These are phyloP conservation scores for Pseudocercospora fijiensis DNA, from an alignment of 2,329 filamentous ascomycete species.

Conservation along the genomic window DNA sequence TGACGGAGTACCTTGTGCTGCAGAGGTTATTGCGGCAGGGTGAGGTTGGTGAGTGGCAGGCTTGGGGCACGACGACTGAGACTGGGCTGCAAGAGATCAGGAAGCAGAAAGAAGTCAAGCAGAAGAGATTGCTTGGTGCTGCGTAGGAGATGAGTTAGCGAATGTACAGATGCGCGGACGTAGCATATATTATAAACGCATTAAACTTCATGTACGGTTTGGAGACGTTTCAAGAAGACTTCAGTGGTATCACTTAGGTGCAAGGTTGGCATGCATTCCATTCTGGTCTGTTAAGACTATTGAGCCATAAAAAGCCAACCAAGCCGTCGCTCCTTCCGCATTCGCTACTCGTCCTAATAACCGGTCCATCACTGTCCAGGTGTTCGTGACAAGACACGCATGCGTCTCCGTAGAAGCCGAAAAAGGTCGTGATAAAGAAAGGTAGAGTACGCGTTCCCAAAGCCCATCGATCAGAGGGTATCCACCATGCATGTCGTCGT, in stretches of 20 bases:
- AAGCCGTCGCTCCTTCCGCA: conserved; percentile 6
- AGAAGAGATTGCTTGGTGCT: conserved; percentile 15
- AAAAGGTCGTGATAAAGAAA: conserved; percentile 9
- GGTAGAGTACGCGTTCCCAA: neutral
- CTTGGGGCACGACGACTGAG: conserved; percentile 52
- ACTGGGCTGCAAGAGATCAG: conserved; percentile 43
- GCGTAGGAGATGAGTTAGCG: neutral
- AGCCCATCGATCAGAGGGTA: conserved; percentile 19
- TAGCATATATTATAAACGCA: neutral
- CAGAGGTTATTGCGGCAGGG: conserved; percentile 46
- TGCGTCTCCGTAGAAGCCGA: conserved; percentile 5
- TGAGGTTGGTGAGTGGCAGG: conserved; percentile 47
- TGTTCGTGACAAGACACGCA: neutral
- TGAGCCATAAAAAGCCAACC: conserved; percentile 3
- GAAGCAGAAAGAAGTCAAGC: conserved; percentile 24
- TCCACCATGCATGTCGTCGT: conserved; percentile 19
- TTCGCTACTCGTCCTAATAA: neutral
- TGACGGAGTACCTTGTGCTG: conserved; percentile 53
- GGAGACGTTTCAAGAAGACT: neutral
- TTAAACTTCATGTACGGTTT: neutral
- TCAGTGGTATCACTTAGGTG: neutral
- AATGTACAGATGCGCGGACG: neutral
- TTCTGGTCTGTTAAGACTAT: conserved; percentile 6
- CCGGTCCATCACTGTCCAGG: neutral
- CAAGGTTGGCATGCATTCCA: neutral